Evolutionary conservation across 495 filamentous ascomycete genomes (phyloP).

Genomic region (Aspergillus sparsus): DNA sequence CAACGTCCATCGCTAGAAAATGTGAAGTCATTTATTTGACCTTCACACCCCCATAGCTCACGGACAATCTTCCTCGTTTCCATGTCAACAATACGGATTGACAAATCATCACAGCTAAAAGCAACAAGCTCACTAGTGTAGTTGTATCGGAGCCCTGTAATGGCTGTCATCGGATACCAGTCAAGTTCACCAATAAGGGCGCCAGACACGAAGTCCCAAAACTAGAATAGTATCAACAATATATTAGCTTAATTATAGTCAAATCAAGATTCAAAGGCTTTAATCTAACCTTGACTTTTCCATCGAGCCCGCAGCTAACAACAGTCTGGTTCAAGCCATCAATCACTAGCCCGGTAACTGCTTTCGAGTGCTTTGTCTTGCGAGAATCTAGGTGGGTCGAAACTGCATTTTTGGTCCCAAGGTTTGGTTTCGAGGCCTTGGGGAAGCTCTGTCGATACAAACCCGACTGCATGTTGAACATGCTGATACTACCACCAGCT

Average conservation of each 20-base stretch:
- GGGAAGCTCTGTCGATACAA: slow-evolving; percentile 83
- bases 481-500: slow-evolving; percentile 74
- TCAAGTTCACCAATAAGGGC: slow-evolving; percentile 76
- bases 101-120: slow-evolving; percentile 84
- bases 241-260: slow-evolving; percentile 12
- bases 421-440: slow-evolving; percentile 60
- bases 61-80: slow-evolving; percentile 87
- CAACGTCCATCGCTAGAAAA: slow-evolving; percentile 94
- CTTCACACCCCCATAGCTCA: slow-evolving; percentile 88
- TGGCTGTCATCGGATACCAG: slow-evolving; percentile 77
- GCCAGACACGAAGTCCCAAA: slow-evolving; percentile 90
- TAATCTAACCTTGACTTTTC: slow-evolving; percentile 71
- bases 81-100: slow-evolving; percentile 84
- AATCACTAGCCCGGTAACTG: slow-evolving; percentile 81
- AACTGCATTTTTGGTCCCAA: slow-evolving; percentile 49
- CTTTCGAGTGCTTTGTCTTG: slow-evolving; percentile 69
- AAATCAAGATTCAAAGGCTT: neutral
- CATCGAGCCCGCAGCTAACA: slow-evolving; percentile 84
- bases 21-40: slow-evolving; percentile 77
- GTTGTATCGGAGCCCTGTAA: slow-evolving; percentile 76
- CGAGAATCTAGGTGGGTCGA: slow-evolving; percentile 42
- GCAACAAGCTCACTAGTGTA: slow-evolving; percentile 82
- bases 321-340: slow-evolving; percentile 81
- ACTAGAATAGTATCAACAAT: slow-evolving; percentile 41
- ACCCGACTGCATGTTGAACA: slow-evolving; percentile 97